Evolutionary conservation across 768 basidiomycete species (phyloP).

Genomic region (Termitomyces sp.): DNA sequence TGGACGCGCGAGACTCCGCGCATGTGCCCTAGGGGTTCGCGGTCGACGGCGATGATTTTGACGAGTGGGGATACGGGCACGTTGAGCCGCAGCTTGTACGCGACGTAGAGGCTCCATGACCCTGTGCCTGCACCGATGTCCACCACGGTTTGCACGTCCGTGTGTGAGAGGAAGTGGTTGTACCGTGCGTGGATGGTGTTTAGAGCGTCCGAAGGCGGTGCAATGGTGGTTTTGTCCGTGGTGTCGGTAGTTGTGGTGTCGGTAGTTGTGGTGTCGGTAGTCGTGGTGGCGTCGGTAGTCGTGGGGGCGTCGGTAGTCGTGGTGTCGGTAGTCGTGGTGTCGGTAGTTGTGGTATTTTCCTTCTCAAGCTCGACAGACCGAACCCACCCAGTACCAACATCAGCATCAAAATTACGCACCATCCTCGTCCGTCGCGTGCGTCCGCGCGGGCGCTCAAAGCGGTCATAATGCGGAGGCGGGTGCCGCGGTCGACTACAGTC

Average conservation of each 20-base stretch:
- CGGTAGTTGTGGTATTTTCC: too few relatives aligned
- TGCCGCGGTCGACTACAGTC: background rate
- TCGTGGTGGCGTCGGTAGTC: too few relatives aligned
- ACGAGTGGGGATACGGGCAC: slow-evolving; percentile 3
- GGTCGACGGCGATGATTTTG: slow-evolving; percentile 71
- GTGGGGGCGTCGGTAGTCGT: too few relatives aligned
- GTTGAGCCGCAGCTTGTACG: background rate
- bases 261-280: too few relatives aligned
- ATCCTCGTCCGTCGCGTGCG: too few relatives aligned
- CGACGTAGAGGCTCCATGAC: background rate
- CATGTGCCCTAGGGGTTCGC: slow-evolving; percentile 66
- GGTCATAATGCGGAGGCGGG: background rate
- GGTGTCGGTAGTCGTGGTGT: too few relatives aligned
- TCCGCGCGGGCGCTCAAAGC: background rate
- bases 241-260: too few relatives aligned
- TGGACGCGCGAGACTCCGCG: slow-evolving; percentile 68
- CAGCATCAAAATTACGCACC: too few relatives aligned
- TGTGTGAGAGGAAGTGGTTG: background rate
- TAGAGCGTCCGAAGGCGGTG: too few relatives aligned
- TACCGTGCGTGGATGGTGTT: background rate
- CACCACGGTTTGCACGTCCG: background rate
- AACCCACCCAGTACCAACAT: too few relatives aligned
- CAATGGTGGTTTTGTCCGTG: too few relatives aligned
- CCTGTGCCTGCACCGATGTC: background rate
- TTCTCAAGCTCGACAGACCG: too few relatives aligned